Evolutionary conservation across 2,329 filamentous ascomycete genomes (phyloP), one percentile per base, ranked within the genome.

Genomic region (Exophiala lecanii-corni): DNA sequence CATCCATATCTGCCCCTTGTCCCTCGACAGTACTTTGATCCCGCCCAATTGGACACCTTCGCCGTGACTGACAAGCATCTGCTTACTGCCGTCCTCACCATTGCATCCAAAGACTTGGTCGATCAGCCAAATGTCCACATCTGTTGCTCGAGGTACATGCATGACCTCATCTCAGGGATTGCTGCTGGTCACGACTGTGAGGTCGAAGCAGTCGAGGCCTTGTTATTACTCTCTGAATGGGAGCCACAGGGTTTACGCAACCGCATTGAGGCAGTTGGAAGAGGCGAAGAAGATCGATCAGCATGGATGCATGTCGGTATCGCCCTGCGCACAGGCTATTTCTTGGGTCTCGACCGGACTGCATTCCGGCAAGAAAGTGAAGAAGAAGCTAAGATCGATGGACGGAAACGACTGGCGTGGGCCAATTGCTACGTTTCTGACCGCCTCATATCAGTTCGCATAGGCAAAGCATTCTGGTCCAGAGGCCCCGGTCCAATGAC

Each of bases 221-320:
- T 87, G 2, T 66, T 86, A 0, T 67, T 87, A 2, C 73, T 87
- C 1, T 82, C 83, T 0, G 82, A 87, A 56, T 87, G 83, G 83
- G 81, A 81, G 5, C 81, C 81, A 0, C 82, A 84, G 48, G 78
- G 79, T 0, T 73, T 80, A 2, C 69, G 79, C 4, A 73, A 73
- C 2, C 68, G 74, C 23, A 76, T 78, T 20, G 78, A 78, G 21
- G 71, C 76, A 18, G 79, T 86, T 15, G 83, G 82, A 0, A 74
- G 82, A 42, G 83, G 83, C 6, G 82, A 86, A 59, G 83, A 86
- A 57, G 82, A 87, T 54, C 75, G 83, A 33, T 81, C 83, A 20
- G 81, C 82, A 0, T 87, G 83, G 83, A 86, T 86, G 82, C 79
- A 86, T 54, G 81, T 86, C 4, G 83, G 83, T 1, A 73, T 82